Base-by-base conservation (phyloP, 2,329 filamentous ascomycete species). In the Aspergillus sp. region DNA sequence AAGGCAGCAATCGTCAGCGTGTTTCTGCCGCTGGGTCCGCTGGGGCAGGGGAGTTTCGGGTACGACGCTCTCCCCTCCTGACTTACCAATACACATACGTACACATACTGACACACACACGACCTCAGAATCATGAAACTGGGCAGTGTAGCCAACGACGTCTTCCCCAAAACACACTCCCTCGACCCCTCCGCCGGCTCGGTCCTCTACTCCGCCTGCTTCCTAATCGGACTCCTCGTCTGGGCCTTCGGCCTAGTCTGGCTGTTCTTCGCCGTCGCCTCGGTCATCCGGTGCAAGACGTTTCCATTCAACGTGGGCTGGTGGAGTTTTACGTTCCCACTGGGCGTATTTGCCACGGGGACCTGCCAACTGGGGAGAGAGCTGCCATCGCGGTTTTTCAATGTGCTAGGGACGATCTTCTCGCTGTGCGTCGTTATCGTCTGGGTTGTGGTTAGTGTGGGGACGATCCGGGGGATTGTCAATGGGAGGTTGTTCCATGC, bases 1-100 rank as follows among this genome's bases (percentile, higher is more conserved):
- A 69, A 70, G 36, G 77, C 79, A 44, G 71, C 78, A 34, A 75
- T 82, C 28, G 75, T 81, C 10, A 78, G 71, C 3, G 71, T 75
- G 2, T 81, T 82, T 45, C 58, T 83, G 0, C 78, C 78, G 2
- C 61, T 82, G 2, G 78, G 79, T 0, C 77, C 78, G 0, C 58
- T 81, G 2, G 78, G 78, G 0, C 74, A 79, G 51, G 78, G 77
- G 10, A 74, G 72, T 1, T 81, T 71, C 48, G 69, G 61, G 35
- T 51, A 52, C 28, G 47, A 8, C n/a, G 17, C 12, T 26, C 13
- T 8, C 8, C 8, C 22, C 46, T 36, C 22, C 24, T 10, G 26
- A 15, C 12, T 12, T 4, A 26, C 27, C 6, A 14, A 10, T 10
- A 11, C 7, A 13, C 2, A 6, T 25, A 3, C 11, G 12, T 13